A percentile compares a stretch with the other conserved stretches of the same genome.
These are phyloP conservation scores for Rhizoclosmatium globosum DNA, from an alignment of 192 early-diverging fungal genomes.

Conservation along the genomic window DNA sequence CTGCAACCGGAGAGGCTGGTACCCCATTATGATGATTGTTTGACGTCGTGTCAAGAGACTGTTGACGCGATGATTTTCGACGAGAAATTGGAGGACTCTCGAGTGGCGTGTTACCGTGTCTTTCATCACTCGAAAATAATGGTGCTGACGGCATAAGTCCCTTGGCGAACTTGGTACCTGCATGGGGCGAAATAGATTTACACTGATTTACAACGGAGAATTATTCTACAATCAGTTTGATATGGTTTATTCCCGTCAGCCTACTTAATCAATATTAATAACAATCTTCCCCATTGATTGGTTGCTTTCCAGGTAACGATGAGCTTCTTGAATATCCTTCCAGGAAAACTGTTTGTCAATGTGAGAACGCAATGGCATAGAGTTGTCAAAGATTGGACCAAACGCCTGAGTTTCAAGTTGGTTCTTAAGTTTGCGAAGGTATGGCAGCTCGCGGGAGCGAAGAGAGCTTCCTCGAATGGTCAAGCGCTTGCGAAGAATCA, in stretches of 20 bases:
- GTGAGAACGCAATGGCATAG: constrained; percentile 49
- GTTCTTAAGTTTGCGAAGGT: constrained; percentile 64
- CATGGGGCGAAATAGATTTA: no score
- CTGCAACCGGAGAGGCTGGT: no score
- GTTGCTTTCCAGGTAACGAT: constrained; percentile 72
- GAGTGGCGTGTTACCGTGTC: no score
- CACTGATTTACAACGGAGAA: no score
- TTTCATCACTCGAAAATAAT: no score
- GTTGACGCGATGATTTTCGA: no score
- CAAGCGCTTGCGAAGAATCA: constrained; percentile 70
- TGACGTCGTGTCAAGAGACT: no score
- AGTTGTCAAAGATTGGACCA: constrained; percentile 54
- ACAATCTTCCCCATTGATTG: constrained; percentile 59
- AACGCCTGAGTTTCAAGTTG: constrained; percentile 64
- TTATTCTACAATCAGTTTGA: no score
- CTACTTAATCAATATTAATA: constrained; percentile 22
- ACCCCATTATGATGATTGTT: no score
- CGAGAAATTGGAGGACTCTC: no score
- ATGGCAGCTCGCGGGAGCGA: constrained; percentile 68
- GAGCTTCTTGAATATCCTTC: constrained; percentile 72
- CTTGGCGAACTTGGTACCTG: no score
- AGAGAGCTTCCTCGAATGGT: constrained; percentile 76
- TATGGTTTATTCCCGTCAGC: background rate
- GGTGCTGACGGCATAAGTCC: no score
- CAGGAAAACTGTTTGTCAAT: constrained; percentile 72